Conservation (phyloP, 2,329 filamentous ascomycete species). For the Colletotrichum limetticola region DNA sequence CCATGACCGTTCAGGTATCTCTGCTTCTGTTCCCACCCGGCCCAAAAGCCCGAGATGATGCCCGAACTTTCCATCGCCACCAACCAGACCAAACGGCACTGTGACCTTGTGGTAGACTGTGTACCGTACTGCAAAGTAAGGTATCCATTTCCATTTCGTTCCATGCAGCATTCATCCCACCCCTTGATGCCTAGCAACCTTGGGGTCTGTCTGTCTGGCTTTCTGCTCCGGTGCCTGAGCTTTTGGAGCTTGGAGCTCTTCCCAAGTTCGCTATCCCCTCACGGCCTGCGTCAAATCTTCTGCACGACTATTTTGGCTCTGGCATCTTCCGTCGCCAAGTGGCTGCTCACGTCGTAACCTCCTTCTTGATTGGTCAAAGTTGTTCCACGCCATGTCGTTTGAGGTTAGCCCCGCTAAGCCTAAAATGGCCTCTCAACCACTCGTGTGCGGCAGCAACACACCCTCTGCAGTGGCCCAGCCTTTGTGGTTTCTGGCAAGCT, state of each 20-base stretch:
- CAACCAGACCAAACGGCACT: conserved; percentile 1
- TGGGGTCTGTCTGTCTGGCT: not conserved
- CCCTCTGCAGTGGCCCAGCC: conserved; percentile 23
- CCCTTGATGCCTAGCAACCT: not conserved
- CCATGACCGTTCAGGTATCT: conserved; percentile 12
- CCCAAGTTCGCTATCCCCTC: conserved; percentile 3
- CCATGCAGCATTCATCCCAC: conserved; percentile 20
- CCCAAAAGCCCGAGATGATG: conserved; percentile 8
- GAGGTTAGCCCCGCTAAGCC: conserved; percentile 10
- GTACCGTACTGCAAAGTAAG: not conserved
- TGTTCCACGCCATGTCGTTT: not conserved
- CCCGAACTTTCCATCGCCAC: conserved; percentile 9
- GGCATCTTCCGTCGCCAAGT: conserved; percentile 25
- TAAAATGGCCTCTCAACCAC: conserved; percentile 20
- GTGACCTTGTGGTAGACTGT: not conserved
- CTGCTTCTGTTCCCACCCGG: conserved; percentile 20
- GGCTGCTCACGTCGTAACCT: conserved; percentile 10
- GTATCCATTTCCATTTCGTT: conserved; percentile 2
- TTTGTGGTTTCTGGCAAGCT: conserved; percentile 23
- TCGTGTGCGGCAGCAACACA: conserved; percentile 26
- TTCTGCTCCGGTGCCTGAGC: conserved; percentile 7
- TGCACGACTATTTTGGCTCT: conserved; percentile 5
- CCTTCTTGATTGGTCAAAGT: not conserved
- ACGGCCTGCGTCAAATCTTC: not conserved
- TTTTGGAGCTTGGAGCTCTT: not conserved